Percentiles rank a stretch among this genome's conserved stretches.
phyloP scores from a whole-genome alignment of 768 basidiomycete species.

The Tricholoma sp. region DNA sequence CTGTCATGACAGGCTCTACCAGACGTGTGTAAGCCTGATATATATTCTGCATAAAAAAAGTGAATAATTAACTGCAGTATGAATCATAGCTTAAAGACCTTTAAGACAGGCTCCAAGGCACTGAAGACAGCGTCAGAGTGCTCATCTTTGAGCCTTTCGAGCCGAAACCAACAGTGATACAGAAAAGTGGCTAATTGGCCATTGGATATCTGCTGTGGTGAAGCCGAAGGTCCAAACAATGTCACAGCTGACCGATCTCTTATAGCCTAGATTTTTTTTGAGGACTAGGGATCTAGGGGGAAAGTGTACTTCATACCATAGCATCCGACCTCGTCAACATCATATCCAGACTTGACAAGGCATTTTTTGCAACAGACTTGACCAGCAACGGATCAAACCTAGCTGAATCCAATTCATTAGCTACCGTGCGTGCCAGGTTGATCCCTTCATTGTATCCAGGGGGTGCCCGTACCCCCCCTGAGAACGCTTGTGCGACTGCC shows the following conservation, averaged over 20 bases:
- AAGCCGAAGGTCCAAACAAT: slow-evolving; percentile 71
- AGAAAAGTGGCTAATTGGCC: slow-evolving; percentile 74
- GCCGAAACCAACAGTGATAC: slow-evolving; percentile 68
- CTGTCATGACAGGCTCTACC: slow-evolving; percentile 55
- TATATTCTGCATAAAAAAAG: slow-evolving; percentile 37
- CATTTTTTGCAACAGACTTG: slow-evolving; percentile 72
- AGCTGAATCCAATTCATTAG: slow-evolving; percentile 91
- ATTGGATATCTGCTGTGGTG: slow-evolving; percentile 75
- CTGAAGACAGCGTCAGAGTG: slow-evolving; percentile 55
- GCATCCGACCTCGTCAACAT: slow-evolving; percentile 59
- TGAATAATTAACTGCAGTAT: slow-evolving; percentile 1
- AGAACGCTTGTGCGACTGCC: slow-evolving; percentile 69
- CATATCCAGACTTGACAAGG: slow-evolving; percentile 62
- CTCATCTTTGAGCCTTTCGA: slow-evolving; percentile 63
- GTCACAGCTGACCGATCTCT: slow-evolving; percentile 76
- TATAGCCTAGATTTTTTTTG: slow-evolving; percentile 45
- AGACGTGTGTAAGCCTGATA: slow-evolving; percentile 48
- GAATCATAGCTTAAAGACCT: slow-evolving; percentile 36
- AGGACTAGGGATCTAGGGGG: background rate
- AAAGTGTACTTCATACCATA: slow-evolving; percentile 46
- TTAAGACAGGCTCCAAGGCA: slow-evolving; percentile 50
- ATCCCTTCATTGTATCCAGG: slow-evolving; percentile 76
- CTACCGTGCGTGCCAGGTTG: slow-evolving; percentile 68
- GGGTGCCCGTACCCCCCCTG: slow-evolving; percentile 61
- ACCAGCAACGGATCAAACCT: slow-evolving; percentile 89